Base-by-base conservation (phyloP, 2,329 filamentous ascomycete species). In the Aspergillus ruber region DNA sequence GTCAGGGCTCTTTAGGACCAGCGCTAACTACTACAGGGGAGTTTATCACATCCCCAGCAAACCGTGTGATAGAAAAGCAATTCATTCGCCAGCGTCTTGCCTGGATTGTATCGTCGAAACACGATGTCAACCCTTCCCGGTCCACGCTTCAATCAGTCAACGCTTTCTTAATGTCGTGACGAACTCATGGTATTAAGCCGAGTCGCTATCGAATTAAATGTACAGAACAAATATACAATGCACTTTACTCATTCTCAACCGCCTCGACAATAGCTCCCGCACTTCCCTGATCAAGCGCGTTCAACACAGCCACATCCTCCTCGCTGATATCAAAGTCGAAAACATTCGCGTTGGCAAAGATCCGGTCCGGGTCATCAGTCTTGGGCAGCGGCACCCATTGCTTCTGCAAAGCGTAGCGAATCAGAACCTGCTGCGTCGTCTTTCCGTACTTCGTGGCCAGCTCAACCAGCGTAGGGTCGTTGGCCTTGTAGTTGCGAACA, bases 61-160 rank as follows among this genome's bases (percentile, higher is more conserved):
- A 59, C 41, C 56, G 55, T 27, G 43, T 49, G 8, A 73, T 91
- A 42, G 84, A 82, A 63, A 97, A 98, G 69, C 74, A 77, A 7
- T 75, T 85, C 43, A 90, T 97, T 62, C 85, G 87, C 57, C 80
- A 83, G 56, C 79, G 84, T 45, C 74, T 97, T 27, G 85, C 86
- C n/a, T 86, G 84, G 74, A 87, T 97, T 57, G 88, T 91, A 67
- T 85, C 83, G 4, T 81, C 81, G 0, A 84, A 85, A 62, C 85
- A 90, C 1, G 83, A 86, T 56, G 86, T 85, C 2, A 95, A 94
- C 62, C 90, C 91, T 0, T 90, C 84, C 52, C 77, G 93, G 32
- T 79, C 87, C 18, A 96, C 90, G 0, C 71, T 97, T 33, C 90
- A 96, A 68, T 91, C 88, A 56, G 85, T 97, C 4, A 96, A 97